Base-by-base conservation (phyloP, 768 basidiomycete genomes). In the Pleurotus platypus region DNA sequence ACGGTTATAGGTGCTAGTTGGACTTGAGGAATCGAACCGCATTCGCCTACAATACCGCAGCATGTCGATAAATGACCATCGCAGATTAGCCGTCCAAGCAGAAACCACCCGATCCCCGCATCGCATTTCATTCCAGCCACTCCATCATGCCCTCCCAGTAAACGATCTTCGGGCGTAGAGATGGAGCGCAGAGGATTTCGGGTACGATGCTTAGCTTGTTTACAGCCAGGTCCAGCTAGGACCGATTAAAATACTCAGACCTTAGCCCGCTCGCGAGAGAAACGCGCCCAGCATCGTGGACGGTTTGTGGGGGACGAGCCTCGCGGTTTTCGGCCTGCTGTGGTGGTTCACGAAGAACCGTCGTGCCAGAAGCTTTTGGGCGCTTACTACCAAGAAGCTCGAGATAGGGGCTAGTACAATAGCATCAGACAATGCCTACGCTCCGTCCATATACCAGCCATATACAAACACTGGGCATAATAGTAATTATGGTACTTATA, bases 181-280 rank as follows among this genome's bases (percentile, higher is more conserved):
- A 64, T 57, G 61, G 58, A 63, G 24, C 40, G 64, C 60, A 72
- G 66, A 72, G 74, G 60, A 70, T 89, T 80, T 85, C 86, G 86
- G 85, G 83, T 89, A 80, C 79, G 82, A 71, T 76, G 79, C 78
- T 81, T 73, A 18, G 74, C 76, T 73, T 64, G 68, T 64, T 86
- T 79, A 79, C 70, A 72, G 72, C 78, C 72, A 74, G 83, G 70
- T 79, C 75, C 86, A 63, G 81, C 83, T 77, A 82, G 81, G 74
- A 79, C 72, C 83, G 63, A 78, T 82, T 81, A 59, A 64, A 82
- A 83, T 79, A 71, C 85, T 88, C 87, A 86, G 86, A 88, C 86
- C 85, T 89, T 88, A 76, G 80, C 86, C 87, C 85, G 86, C 85
- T 87, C 83, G 84, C 78, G 70, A 86, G 61, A 57, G 58, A 59